Percentiles rank a stretch among this genome's conserved stretches.
phyloP scores from a whole-genome alignment of 257 asterid species.

The Rehmannia glutinosa region DNA sequence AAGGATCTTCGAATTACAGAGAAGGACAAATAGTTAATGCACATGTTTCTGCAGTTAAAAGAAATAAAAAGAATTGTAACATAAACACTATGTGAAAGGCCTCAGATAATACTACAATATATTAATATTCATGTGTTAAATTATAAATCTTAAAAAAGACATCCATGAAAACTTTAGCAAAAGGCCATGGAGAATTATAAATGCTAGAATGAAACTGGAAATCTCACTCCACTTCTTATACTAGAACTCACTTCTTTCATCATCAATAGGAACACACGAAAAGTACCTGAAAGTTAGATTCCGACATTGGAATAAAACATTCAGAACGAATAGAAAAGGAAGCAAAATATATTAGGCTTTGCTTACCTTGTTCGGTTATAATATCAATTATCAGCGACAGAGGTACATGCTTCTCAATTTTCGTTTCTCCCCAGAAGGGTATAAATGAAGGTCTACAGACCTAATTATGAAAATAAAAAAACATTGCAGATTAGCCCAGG shows the following conservation, averaged over 20 bases:
- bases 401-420: slow-evolving; percentile 59
- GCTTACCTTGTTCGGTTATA: slow-evolving; percentile 74
- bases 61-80: not conserved
- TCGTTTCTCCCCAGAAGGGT: slow-evolving; percentile 53
- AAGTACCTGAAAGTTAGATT: too few relatives aligned
- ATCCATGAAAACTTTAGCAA: too few relatives aligned
- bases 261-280: too few relatives aligned
- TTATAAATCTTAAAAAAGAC: not conserved
- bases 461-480: slow-evolving; percentile 23
- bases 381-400: slow-evolving; percentile 52
- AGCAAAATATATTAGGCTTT: not conserved
- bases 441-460: slow-evolving; percentile 69
- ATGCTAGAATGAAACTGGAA: too few relatives aligned
- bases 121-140: not conserved
- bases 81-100: not conserved
- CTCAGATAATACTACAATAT: too few relatives aligned
- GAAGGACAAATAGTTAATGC: too few relatives aligned
- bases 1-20: too few relatives aligned
- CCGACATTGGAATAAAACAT: not conserved
- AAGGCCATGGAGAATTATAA: too few relatives aligned
- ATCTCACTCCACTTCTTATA: too few relatives aligned
- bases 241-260: too few relatives aligned
- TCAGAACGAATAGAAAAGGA: not conserved
- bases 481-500: slow-evolving; percentile 6
- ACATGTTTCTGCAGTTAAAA: too few relatives aligned